A percentile compares a stretch with the other conserved stretches of the same genome.
phyloP scores from a whole-genome alignment of 2,329 filamentous ascomycete species.

The Neoascochyta sp. region DNA sequence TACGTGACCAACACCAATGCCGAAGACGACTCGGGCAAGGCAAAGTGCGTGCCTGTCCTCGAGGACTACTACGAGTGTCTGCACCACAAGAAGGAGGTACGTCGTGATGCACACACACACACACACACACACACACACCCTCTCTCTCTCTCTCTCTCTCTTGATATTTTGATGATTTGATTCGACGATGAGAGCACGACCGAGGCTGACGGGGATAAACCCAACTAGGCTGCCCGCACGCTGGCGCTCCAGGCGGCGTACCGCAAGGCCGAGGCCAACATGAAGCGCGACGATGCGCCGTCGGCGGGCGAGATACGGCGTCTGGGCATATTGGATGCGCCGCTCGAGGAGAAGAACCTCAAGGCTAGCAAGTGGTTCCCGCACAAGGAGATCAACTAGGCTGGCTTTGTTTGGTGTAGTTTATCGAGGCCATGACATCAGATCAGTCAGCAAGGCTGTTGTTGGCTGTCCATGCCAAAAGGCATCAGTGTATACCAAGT shows the following conservation, averaged over 20 bases:
- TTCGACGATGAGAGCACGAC: too few species aligned
- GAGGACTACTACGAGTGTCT: constrained; percentile 99
- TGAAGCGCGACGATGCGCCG: constrained; percentile 74
- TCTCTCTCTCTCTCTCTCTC: not conserved
- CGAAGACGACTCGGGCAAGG: constrained; percentile 75
- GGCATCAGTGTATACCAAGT: too few species aligned
- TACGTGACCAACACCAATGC: constrained; percentile 89
- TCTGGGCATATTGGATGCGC: constrained; percentile 71
- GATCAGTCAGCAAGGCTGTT: too few species aligned
- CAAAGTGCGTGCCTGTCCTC: constrained; percentile 77
- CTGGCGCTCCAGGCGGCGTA: constrained; percentile 78
- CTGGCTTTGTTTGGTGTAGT: too few species aligned
- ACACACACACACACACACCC: too few species aligned
- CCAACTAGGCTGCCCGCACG: constrained; percentile 67
- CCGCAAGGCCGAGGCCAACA: constrained; percentile 69
- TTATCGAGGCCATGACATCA: too few species aligned
- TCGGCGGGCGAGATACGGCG: constrained; percentile 83
- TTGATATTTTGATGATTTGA: too few species aligned
- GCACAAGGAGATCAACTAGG: constrained; percentile 40
- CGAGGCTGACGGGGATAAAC: not conserved
- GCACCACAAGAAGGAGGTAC: constrained; percentile 97
- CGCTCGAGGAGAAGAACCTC: constrained; percentile 68
- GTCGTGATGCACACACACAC: constrained; percentile 32
- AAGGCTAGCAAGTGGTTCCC: constrained; percentile 45
- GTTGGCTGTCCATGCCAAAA: too few species aligned